Base-by-base conservation (phyloP, 768 basidiomycete species). In the Mycena kentingensis region DNA sequence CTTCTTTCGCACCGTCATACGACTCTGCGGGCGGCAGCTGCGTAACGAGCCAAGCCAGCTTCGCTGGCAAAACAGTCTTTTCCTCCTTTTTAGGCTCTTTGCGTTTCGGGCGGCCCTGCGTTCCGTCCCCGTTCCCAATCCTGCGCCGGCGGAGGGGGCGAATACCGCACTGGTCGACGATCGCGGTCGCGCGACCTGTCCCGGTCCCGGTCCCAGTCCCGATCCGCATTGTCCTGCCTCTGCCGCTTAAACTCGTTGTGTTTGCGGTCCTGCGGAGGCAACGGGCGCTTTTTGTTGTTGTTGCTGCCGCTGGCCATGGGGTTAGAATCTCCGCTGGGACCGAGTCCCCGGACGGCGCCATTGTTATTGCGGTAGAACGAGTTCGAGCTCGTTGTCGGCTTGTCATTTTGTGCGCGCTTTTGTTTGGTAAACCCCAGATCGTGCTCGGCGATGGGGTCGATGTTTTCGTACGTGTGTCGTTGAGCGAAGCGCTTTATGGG, bases 401-500 rank as follows among this genome's bases (percentile, higher is more conserved):
- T 6, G 34, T 44, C 48, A 10, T 61, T 59, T 26, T 66, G 62
- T n/a, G n/a, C n/a, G 26, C 74, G 74, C 11, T 76, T 71, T 5
- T 73, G 77, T 60, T 81, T 71, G 3, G 87, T 82, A 58, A 91
- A 87, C 5, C 96, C 96, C 18, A 97, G 82, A 65, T 98, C 96
- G 32, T 87, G 83, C 13, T 83, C 78, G 2, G 94, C 91, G 55
- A 98, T 95, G 19, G 91, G 88, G 63, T 98, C 95, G 24, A 87
- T 85, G 28, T 85, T 85, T 24, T 85, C 79, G 67, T 93, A 92
- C 24, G 80, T 84, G 65, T 92, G 89, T 36, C 92, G 79, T 63
- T 92, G 88, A 0, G 93, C 93, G 54, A 97, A 90, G 1, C 88
- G 88, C 62, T 96, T 93, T 67, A 97, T 90, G 0, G 91, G 83